A percentile compares a stretch with the other conserved stretches of the same genome.
Conservation (phyloP, 2,329 filamentous ascomycete genomes). For the Pestalotiopsis sp. region DNA sequence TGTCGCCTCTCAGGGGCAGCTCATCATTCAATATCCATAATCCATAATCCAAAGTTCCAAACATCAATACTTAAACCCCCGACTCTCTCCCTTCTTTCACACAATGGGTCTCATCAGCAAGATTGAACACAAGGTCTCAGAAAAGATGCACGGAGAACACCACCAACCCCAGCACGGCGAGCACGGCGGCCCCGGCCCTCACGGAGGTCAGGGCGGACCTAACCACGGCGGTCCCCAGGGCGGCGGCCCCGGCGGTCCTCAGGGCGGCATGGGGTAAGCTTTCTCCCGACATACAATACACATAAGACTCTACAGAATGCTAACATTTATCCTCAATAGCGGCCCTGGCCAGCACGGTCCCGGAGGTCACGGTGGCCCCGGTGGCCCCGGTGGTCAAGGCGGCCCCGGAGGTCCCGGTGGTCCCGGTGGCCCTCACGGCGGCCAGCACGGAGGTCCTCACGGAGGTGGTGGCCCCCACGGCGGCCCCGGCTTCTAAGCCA, state of each 20-base stretch:
- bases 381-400: not conserved
- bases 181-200: not conserved
- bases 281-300: too few relatives aligned
- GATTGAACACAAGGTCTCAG: constrained; percentile 7
- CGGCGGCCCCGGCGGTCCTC: not conserved
- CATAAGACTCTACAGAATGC: too few relatives aligned
- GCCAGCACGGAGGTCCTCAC: constrained; percentile 1
- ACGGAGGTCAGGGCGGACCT: not conserved
- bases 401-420: constrained; percentile 1
- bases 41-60: not conserved
- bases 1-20: not conserved
- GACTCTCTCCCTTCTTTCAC: not conserved
- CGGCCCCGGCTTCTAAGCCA: not conserved
- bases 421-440: constrained; percentile 2
- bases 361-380: not conserved
- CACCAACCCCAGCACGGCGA: not conserved
- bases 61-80: not conserved
- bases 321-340: not conserved
- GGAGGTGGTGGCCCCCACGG: not conserved
- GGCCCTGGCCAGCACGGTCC: not conserved
- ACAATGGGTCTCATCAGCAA: constrained; percentile 7
- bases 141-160: constrained; percentile 2
- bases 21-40: not conserved
- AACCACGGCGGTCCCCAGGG: not conserved
- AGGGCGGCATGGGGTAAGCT: too few relatives aligned